A percentile compares a stretch with the other conserved stretches of the same genome.
Conservation (phyloP, 169 alveolate species). For the Cryptosporidium bovis region DNA sequence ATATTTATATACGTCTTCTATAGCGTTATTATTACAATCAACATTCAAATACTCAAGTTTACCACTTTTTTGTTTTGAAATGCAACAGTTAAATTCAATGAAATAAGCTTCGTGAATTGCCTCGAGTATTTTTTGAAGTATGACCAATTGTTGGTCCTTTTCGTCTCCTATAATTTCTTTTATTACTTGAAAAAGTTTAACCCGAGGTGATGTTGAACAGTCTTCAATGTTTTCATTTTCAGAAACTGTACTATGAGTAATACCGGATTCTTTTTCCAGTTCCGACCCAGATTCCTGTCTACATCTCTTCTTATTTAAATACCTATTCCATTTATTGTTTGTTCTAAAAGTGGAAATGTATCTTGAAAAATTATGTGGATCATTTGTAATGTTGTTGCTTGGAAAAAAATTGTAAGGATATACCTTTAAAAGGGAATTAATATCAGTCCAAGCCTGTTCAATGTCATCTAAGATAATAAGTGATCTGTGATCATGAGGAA, state of each 20-base stretch:
- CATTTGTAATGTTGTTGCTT: slow-evolving; percentile 12
- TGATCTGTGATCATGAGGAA: slow-evolving; percentile 72
- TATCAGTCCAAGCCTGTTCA: slow-evolving; percentile 69
- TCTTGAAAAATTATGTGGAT: slow-evolving; percentile 37
- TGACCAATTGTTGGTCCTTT: slow-evolving; percentile 24
- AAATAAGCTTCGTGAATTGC: slow-evolving; percentile 53
- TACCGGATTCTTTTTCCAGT: not conserved
- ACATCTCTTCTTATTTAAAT: slow-evolving; percentile 12
- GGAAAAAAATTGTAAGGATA: slow-evolving; percentile 70
- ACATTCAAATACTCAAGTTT: not conserved
- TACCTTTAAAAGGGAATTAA: slow-evolving; percentile 49
- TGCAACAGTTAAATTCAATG: slow-evolving; percentile 10
- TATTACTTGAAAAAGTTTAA: not conserved
- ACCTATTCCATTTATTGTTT: slow-evolving; percentile 41
- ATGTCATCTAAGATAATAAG: slow-evolving; percentile 52
- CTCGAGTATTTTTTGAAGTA: slow-evolving; percentile 30
- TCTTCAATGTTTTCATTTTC: not conserved
- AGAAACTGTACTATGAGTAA: not conserved
- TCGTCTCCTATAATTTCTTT: slow-evolving; percentile 26
- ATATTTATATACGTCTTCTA: not conserved
- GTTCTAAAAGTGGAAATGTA: slow-evolving; percentile 33
- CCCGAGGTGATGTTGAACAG: not conserved
- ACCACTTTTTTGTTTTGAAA: not conserved
- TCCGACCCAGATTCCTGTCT: slow-evolving; percentile 14
- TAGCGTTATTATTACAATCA: not conserved